Evolutionary conservation across 179 eudicot genomes (phyloP), one percentile per base, ranked within the genome.

Genomic region (Heliamphora pulchella): DNA sequence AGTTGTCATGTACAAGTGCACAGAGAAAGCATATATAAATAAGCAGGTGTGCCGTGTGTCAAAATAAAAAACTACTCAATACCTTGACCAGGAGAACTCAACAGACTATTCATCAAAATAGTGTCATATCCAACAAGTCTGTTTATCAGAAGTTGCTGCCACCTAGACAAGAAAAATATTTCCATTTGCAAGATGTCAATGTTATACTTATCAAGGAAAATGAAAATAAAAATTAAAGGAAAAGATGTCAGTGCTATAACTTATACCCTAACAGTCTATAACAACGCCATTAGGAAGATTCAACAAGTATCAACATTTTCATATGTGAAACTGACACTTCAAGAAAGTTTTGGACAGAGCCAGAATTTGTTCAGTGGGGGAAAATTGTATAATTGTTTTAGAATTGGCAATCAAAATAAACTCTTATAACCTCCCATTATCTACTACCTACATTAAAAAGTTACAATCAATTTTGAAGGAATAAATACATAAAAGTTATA

Each of bases 81-180:
- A 95, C 98, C 98, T 88, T 90, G 89, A 79, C 98, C 97, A 78
- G 98, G 95, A 83, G 87, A 89, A 87, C 90, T 91, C 84, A 93
- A 82, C 82, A 95, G 88, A 84, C 98, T 93, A 82, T 95, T 95
- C 97, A 95, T 95, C 89, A 93, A 87, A 77, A 95, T 93, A 72
- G 97, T 95, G 86, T 95, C 98, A 83, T 95, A 93, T 68, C 98
- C 97, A 69, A 95, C 98, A 83, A 95, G 90, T 84, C 98, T 89
- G 86, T 93, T 95, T 76, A 95, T 93, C 82, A 95, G 89, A 84
- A 95, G 93, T 86, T 95, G 97, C 85, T 95, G 98, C 98, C 98
- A 95, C 92, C 98, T 95, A 78, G 44, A 79, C 22, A 80, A 59
- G 53, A 54, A 57, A 68, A 82, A 59, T 39, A 78, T 9, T 51